Base-by-base conservation (phyloP, 2,329 filamentous ascomycete genomes). In the Fusarium sp. region DNA sequence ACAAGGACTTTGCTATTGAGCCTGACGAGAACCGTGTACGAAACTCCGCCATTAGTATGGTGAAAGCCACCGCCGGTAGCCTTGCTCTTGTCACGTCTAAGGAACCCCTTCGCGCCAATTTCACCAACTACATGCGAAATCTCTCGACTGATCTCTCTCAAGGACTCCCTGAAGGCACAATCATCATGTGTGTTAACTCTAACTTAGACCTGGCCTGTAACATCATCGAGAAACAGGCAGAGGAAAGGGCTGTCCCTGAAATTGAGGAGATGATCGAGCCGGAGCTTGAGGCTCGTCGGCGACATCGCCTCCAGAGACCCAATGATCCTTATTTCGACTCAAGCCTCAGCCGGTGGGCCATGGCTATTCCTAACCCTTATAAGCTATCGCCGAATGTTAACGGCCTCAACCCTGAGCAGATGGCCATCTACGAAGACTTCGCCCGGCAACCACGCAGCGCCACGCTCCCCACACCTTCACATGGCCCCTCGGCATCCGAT, bases 101-200 rank as follows among this genome's bases (percentile, higher is more conserved):
- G 81, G 96, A 99, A 80, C 96, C 96, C 18, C 86, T 99, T 18
- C 91, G 96, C 67, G 96, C 97, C 80, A 98, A 97, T 82, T 97
- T 99, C 81, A 97, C 93, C 58, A 99, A 98, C 82, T 97, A 98
- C 78, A 94, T 99, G 80, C 92, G 96, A 56, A 86, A 86, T 52
- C 80, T 91, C n/a, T 87, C 89, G 6, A 84, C 82, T 52, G 89
- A 91, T 40, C 87, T 97, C 40, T 90, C 93, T 58, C 92, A 93
- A 57, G 93, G 93, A 18, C 87, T 99, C 68, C 94, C 96, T 0
- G 96, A 99, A 82, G 96, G 96, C 10, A 93, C 96, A 35, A 96
- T 99, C 67, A 89, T 98, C 61, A 98, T 99, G 93, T 98, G 97
- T 81, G 95, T 99, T 67, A 99, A 98, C 80, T 95, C 97, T 72